These are phyloP conservation scores for Cordyceps pruinosa DNA, from an alignment of 2,329 filamentous ascomycete species.

Conservation along the genomic window DNA sequence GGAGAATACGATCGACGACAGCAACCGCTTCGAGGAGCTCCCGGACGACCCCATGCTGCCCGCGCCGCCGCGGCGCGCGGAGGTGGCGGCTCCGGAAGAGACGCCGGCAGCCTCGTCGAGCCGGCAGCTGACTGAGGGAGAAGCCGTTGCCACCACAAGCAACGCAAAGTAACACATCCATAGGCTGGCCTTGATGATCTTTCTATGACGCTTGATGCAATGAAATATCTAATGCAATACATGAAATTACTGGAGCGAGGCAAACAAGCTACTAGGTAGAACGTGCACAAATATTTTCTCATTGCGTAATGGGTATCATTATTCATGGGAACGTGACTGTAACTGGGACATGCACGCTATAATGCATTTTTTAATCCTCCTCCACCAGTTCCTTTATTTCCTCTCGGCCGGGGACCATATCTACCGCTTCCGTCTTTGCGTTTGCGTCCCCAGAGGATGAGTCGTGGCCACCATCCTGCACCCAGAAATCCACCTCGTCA, in stretches of 20 bases:
- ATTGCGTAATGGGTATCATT: slow-evolving; percentile 1
- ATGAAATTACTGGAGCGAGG: background rate
- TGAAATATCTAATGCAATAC: background rate
- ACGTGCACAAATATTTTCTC: background rate
- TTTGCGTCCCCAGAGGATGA: slow-evolving; percentile 40
- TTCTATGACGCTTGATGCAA: slow-evolving; percentile 4
- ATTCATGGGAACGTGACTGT: background rate
- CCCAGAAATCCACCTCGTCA: slow-evolving; percentile 89
- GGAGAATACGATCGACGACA: slow-evolving; percentile 29
- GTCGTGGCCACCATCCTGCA: slow-evolving; percentile 55
- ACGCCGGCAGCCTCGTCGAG: background rate
- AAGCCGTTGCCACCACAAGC: background rate
- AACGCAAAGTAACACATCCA: background rate
- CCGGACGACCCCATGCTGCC: slow-evolving; percentile 41
- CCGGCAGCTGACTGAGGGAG: background rate
- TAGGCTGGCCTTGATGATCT: background rate
- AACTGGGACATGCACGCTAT: background rate
- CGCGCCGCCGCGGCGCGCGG: slow-evolving; percentile 21
- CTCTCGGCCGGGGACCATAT: slow-evolving; percentile 40
- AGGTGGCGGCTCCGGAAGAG: slow-evolving; percentile 9
- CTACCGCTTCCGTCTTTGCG: slow-evolving; percentile 37
- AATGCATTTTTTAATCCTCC: slow-evolving; percentile 40
- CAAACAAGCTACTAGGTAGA: background rate
- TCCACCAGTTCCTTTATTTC: slow-evolving; percentile 62
- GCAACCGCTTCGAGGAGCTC: slow-evolving; percentile 41